Percentiles rank a stretch among this genome's conserved stretches.
phyloP scores from a whole-genome alignment of 352 stramenopile genomes.

The Lagenidium giganteum region DNA sequence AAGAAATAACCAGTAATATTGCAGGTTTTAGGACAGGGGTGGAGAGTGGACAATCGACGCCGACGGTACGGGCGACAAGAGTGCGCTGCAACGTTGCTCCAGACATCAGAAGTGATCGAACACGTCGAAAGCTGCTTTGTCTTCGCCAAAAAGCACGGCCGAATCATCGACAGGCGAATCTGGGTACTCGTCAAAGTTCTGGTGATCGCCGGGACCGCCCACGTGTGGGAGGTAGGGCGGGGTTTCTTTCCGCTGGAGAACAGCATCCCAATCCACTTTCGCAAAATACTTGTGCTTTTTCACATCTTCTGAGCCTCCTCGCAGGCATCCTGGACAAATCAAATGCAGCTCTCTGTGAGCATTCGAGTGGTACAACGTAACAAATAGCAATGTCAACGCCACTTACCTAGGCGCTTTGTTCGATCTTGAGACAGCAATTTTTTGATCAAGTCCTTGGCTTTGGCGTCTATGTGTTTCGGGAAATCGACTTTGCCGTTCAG shows the following conservation, averaged over 20 bases:
- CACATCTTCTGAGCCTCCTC: slow-evolving; percentile 83
- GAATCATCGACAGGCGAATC: slow-evolving; percentile 86
- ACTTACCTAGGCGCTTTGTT: slow-evolving; percentile 83
- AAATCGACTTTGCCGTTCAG: slow-evolving; percentile 88
- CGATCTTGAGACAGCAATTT: slow-evolving; percentile 87
- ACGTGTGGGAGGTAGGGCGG: slow-evolving; percentile 86
- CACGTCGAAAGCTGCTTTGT: slow-evolving; percentile 79
- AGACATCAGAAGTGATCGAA: slow-evolving; percentile 79
- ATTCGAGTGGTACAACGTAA: no score
- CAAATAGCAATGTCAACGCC: background rate
- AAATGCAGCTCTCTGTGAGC: no score
- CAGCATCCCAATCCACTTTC: slow-evolving; percentile 81
- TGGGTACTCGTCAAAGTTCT: slow-evolving; percentile 93
- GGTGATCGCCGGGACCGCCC: slow-evolving; percentile 79
- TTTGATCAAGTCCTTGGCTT: slow-evolving; percentile 90
- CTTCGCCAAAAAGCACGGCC: slow-evolving; percentile 77
- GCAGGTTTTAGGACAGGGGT: no score
- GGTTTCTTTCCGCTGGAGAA: slow-evolving; percentile 64
- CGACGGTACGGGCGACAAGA: background rate
- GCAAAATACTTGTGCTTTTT: slow-evolving; percentile 93
- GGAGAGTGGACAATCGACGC: no score
- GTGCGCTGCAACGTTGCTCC: background rate
- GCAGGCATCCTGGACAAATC: slow-evolving; percentile 73
- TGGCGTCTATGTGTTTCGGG: slow-evolving; percentile 86
- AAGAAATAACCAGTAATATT: no score